Evolutionary conservation across 2,329 filamentous ascomycete species (phyloP).

Genomic region (Colletotrichum paranaense): DNA sequence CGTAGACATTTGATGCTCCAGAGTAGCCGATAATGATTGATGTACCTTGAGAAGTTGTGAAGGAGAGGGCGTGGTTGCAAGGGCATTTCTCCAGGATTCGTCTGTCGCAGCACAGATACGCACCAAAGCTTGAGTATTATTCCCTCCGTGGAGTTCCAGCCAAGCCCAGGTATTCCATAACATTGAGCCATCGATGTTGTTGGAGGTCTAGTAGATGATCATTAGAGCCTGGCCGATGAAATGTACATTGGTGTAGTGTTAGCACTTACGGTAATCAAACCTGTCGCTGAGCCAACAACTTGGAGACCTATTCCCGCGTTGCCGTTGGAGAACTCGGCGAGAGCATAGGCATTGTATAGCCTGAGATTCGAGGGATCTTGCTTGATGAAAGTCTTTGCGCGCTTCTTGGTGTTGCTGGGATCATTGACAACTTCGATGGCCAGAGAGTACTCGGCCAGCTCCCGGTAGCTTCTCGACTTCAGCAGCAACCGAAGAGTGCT

Average conservation of each 20-base stretch:
- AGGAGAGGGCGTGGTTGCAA: slow-evolving; percentile 39
- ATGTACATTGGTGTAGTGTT: too few species aligned
- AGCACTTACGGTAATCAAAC: slow-evolving; percentile 45
- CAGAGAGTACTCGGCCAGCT: slow-evolving; percentile 76
- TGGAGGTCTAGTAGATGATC: not conserved
- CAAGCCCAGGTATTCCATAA: slow-evolving; percentile 75
- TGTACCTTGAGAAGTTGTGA: slow-evolving; percentile 63
- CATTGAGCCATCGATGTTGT: slow-evolving; percentile 41
- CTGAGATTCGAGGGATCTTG: slow-evolving; percentile 69
- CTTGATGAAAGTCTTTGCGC: slow-evolving; percentile 80
- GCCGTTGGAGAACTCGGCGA: slow-evolving; percentile 73
- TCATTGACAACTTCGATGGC: slow-evolving; percentile 72
- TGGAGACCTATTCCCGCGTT: slow-evolving; percentile 69
- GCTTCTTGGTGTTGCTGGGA: slow-evolving; percentile 69
- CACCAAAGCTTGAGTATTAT: slow-evolving; percentile 47
- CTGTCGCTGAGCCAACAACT: slow-evolving; percentile 74
- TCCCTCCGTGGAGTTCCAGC: slow-evolving; percentile 65
- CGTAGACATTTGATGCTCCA: slow-evolving; percentile 67
- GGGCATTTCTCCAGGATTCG: slow-evolving; percentile 37
- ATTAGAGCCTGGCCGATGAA: not conserved
- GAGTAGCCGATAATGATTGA: slow-evolving; percentile 63
- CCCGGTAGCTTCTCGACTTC: slow-evolving; percentile 54
- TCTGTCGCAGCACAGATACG: slow-evolving; percentile 55
- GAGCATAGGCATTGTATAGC: slow-evolving; percentile 83
- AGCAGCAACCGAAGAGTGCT: slow-evolving; percentile 70